Evolutionary conservation across 176 grass and related monocot species (phyloP).

Genomic region (Miscanthus lutarioriparius): DNA sequence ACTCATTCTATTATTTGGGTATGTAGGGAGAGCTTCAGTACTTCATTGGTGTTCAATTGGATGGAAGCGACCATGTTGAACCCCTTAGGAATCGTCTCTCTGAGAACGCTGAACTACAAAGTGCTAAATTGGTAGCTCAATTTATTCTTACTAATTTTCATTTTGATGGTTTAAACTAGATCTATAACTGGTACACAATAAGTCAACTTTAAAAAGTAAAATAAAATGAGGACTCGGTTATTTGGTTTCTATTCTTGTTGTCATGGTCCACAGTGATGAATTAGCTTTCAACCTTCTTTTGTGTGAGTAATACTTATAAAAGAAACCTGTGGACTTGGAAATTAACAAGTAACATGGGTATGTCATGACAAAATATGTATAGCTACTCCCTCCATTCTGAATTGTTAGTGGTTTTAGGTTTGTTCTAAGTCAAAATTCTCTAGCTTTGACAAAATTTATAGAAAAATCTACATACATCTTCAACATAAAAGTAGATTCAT

Average conservation of each 20-base stretch:
- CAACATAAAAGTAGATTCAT: neutral
- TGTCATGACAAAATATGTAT: neutral
- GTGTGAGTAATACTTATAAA: neutral
- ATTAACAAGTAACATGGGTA: neutral
- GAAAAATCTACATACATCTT: neutral
- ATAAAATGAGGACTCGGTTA: neutral
- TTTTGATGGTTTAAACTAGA: conserved; percentile 6
- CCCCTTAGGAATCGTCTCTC: conserved; percentile 92
- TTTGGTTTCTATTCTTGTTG: neutral
- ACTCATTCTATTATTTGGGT: neutral
- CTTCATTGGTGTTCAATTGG: conserved; percentile 97
- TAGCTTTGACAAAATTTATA: neutral
- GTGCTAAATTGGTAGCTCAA: conserved; percentile 81
- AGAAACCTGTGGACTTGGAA: neutral
- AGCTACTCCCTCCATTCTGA: neutral
- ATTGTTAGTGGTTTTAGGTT: too few relatives aligned
- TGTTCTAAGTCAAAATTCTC: neutral
- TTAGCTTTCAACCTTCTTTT: neutral
- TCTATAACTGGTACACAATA: neutral
- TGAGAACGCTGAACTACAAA: conserved; percentile 72
- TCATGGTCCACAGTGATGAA: neutral
- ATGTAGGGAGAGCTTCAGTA: conserved; percentile 96
- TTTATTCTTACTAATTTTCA: conserved; percentile 16
- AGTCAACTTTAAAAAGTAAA: neutral
- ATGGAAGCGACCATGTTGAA: conserved; percentile 96